phyloP scores from a whole-genome alignment of 331 rosid species.

The Spiraea crenata region DNA sequence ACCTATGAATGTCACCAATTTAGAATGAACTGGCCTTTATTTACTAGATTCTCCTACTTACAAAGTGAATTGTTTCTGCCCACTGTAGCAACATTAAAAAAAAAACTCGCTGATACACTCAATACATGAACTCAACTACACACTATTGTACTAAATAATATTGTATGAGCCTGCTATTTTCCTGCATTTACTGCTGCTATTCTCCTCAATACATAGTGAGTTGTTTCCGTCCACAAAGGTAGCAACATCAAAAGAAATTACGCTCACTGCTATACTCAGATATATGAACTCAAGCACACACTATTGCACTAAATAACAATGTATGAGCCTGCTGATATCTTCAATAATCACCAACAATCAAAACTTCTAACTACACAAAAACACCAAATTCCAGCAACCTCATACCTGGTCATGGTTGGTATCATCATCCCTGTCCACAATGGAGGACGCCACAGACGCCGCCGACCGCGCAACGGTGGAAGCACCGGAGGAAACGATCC shows the following conservation, averaged over 20 bases:
- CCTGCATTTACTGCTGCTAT: slow-evolving; percentile 1
- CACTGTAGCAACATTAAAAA: slow-evolving; percentile 3
- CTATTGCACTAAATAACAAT: not conserved
- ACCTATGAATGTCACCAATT: not conserved
- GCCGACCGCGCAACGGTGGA: slow-evolving; percentile 94
- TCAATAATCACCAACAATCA: not conserved
- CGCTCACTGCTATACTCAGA: slow-evolving; percentile 1
- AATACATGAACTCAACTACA: slow-evolving; percentile 19
- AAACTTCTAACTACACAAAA: not conserved
- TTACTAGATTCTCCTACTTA: not conserved
- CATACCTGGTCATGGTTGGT: slow-evolving; percentile 76
- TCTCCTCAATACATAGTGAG: not conserved
- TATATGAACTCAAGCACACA: slow-evolving; percentile 17
- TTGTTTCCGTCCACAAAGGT: not conserved
- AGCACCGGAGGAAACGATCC: slow-evolving; percentile 89
- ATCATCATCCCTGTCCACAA: slow-evolving; percentile 80
- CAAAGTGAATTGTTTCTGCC: not conserved
- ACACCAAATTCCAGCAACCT: not conserved
- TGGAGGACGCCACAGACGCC: slow-evolving; percentile 85
- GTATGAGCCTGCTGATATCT: not conserved
- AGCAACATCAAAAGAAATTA: slow-evolving; percentile 4
- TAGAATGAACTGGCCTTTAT: not conserved
- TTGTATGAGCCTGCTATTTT: not conserved
- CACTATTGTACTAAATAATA: not conserved
- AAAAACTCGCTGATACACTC: not conserved